Percentiles rank a stretch among this genome's conserved stretches.
Conservation (phyloP, 768 basidiomycete genomes). For the Boletus reticuloceps region DNA sequence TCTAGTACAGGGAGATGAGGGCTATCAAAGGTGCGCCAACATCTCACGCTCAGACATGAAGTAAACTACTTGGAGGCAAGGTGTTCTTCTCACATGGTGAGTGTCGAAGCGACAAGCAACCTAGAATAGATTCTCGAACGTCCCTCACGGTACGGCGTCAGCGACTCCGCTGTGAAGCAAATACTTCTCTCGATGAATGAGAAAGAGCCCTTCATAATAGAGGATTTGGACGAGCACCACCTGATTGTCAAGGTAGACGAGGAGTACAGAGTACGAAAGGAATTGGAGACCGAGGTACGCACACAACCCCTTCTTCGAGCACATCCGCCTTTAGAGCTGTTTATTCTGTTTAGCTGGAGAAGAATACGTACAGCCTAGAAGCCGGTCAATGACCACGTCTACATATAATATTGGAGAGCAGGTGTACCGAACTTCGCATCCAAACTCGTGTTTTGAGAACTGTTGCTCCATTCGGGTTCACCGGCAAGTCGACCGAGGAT, state of each 20-base stretch:
- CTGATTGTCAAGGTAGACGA: slow-evolving; percentile 81
- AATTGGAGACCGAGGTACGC: slow-evolving; percentile 71
- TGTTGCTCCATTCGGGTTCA: no score
- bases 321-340: not conserved
- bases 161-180: slow-evolving; percentile 88
- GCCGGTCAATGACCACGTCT: slow-evolving; percentile 13
- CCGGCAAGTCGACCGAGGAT: no score
- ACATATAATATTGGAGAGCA: no score
- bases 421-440: no score
- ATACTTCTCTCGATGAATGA: slow-evolving; percentile 83
- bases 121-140: not conserved
- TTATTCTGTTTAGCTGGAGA: slow-evolving; percentile 56
- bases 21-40: slow-evolving; percentile 56
- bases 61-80: slow-evolving; percentile 31
- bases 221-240: slow-evolving; percentile 83
- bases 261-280: slow-evolving; percentile 67
- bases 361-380: slow-evolving; percentile 81
- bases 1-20: slow-evolving; percentile 41
- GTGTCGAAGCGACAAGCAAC: slow-evolving; percentile 10
- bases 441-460: no score
- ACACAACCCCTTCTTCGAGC: not conserved
- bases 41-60: slow-evolving; percentile 1
- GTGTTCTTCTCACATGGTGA: slow-evolving; percentile 67
- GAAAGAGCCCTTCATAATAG: slow-evolving; percentile 76
- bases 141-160: slow-evolving; percentile 24